Evolutionary conservation across 495 filamentous ascomycete species (phyloP), one percentile per base, ranked within the genome.

Genomic region (Tuber magnatum): DNA sequence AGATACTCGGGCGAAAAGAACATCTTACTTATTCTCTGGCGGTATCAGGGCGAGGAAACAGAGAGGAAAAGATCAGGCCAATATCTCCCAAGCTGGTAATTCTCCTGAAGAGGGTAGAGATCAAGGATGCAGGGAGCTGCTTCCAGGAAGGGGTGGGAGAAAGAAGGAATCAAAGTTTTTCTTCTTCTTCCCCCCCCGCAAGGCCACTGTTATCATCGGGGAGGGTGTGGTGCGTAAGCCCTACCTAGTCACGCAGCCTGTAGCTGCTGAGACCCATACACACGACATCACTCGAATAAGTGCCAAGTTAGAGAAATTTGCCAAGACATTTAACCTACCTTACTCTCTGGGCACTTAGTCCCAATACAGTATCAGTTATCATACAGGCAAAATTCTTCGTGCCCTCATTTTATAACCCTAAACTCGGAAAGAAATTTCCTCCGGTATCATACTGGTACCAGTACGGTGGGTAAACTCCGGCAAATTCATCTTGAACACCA

Each of bases 1-100:
- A 99, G 90, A 75, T 98, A 72, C 72, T 84, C 84, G 79, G 84
- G 81, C 70, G 83, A 83, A 77, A 81, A 81, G 68, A 84, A 81
- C 81, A 82, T 81, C 80, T 56, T 22, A 83, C 38, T 38, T 78
- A 56, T 44, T 75, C 56, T 46, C 40, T 4, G 35, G 32, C 3
- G 20, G 70, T n/a, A 4, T 18, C n/a, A 6, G 28, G 41, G 32
- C 41, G 42, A 75, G 18, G 24, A 69, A 48, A 16, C 41, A n/a
- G 10, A 20, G 68, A 38, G 68, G 32, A 28, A 40, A 71, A 39
- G 7, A 42, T 43, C 28, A 41, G 46, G 74, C 32, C 24, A 28
- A 71, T 56, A 42, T 35, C 28, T 7, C 28, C 28, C 14, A 65
- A 12, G 56, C 32, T 32, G 28, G 56, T 1, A 35, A 35, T 65